These are phyloP conservation scores for Amauroascus verrucosus DNA, from an alignment of 2,329 filamentous ascomycete species.

Conservation along the genomic window DNA sequence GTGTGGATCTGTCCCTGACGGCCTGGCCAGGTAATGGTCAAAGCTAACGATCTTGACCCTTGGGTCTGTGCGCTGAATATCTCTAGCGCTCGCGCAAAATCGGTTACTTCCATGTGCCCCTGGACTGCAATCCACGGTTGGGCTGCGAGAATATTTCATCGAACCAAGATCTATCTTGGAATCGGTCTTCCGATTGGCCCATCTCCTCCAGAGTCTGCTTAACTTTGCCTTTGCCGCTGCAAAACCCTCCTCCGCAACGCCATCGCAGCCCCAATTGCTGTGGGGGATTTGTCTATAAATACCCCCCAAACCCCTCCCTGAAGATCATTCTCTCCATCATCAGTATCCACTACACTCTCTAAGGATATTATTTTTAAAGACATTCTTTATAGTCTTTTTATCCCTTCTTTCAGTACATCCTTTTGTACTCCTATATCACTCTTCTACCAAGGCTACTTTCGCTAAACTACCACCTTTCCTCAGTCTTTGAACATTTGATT, in stretches of 20 bases:
- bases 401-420: conserved; percentile 9
- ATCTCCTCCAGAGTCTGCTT: not conserved
- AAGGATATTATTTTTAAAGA: conserved; percentile 7
- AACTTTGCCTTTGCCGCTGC: not conserved
- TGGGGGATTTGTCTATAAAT: conserved; percentile 16
- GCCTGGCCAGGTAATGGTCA: not conserved
- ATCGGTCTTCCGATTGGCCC: not conserved
- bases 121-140: not conserved
- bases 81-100: not conserved
- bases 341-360: conserved; percentile 10
- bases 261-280: not conserved
- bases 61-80: not conserved
- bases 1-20: conserved; percentile 1
- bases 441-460: not conserved
- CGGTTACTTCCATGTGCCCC: not conserved
- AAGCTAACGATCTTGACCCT: not conserved
- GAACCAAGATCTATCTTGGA: not conserved
- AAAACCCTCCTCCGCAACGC: not conserved
- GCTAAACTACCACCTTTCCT: not conserved
- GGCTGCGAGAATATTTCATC: not conserved
- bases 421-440: not conserved
- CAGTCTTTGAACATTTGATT: conserved; percentile 1
- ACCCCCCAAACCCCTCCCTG: conserved; percentile 8
- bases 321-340: not conserved
- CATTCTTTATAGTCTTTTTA: conserved; percentile 13